Percentiles rank a stretch among this genome's conserved stretches.
Evolutionary conservation across 1,139 yeast species (phyloP).

Genomic region (Zygosaccharomyces sapae): DNA sequence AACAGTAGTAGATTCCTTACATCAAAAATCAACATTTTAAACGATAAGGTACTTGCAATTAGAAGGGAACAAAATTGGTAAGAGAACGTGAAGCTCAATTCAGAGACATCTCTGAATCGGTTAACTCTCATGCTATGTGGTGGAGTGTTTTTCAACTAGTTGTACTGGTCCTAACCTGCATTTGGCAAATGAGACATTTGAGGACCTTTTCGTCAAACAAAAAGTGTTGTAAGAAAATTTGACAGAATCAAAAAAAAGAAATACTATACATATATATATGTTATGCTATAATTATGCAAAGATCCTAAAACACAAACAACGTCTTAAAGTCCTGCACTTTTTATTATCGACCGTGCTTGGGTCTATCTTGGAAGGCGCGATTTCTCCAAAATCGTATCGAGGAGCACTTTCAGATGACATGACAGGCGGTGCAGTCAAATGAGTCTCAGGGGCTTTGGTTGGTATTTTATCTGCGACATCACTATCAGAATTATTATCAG

Average conservation of each 20-base stretch:
- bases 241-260: no score
- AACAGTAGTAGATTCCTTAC: slow-evolving; percentile 46
- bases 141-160: slow-evolving; percentile 64
- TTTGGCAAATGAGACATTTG: slow-evolving; percentile 64
- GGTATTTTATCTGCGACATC: background rate
- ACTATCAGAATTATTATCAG: slow-evolving; percentile 5
- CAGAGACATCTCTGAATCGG: slow-evolving; percentile 62
- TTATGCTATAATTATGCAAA: background rate
- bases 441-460: background rate
- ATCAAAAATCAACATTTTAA: slow-evolving; percentile 52
- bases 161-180: slow-evolving; percentile 54
- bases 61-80: slow-evolving; percentile 62
- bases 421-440: background rate
- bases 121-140: slow-evolving; percentile 59
- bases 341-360: slow-evolving; percentile 17
- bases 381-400: slow-evolving; percentile 22
- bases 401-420: background rate
- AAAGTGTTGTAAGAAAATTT: slow-evolving; percentile 55
- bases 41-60: slow-evolving; percentile 52
- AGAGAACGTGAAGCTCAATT: slow-evolving; percentile 67
- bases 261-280: no score
- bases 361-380: slow-evolving; percentile 22
- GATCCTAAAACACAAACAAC: slow-evolving; percentile 21
- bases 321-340: slow-evolving; percentile 24
- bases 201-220: slow-evolving; percentile 64